These are phyloP conservation scores for Rhodosorus marinus DNA, from an alignment of 23 red algal genomes.

Conservation along the genomic window DNA sequence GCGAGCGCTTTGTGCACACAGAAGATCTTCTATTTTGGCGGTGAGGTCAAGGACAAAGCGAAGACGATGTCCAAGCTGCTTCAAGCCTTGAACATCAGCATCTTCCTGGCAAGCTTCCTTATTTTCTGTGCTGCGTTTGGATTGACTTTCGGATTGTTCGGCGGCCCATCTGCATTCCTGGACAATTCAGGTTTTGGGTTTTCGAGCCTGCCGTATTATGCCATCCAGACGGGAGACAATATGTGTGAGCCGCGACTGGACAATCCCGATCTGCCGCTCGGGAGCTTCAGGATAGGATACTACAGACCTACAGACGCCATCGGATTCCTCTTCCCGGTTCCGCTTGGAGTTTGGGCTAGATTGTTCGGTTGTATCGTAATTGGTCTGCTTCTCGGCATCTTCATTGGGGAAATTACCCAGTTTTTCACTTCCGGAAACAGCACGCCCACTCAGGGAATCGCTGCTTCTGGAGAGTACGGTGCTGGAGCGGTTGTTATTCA, in stretches of 20 bases:
- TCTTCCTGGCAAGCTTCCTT: neutral
- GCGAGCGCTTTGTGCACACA: neutral
- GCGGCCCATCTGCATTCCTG: neutral
- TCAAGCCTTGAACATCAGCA: neutral
- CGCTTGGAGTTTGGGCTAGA: neutral
- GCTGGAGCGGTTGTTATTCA: constrained; percentile 36
- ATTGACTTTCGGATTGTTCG: neutral
- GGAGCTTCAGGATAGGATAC: too few species aligned
- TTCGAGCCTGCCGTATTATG: neutral
- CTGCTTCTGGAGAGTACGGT: constrained; percentile 1
- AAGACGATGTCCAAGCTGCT: constrained; percentile 3
- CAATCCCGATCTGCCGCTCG: neutral
- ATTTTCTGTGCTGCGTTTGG: neutral
- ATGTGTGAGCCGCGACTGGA: neutral
- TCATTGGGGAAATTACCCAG: constrained; percentile 17
- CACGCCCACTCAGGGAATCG: constrained; percentile 1
- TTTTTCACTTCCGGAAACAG: constrained; percentile 10
- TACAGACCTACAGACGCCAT: neutral
- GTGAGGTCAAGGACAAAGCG: constrained; percentile 2
- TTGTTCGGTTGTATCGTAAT: constrained; percentile 1
- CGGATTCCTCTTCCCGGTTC: neutral
- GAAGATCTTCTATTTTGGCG: neutral
- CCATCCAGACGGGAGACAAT: neutral
- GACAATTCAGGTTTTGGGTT: neutral
- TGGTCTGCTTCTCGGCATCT: neutral